These are phyloP conservation scores for Oryza meridionalis DNA, from an alignment of 176 grass and related monocot species.

Conservation along the genomic window DNA sequence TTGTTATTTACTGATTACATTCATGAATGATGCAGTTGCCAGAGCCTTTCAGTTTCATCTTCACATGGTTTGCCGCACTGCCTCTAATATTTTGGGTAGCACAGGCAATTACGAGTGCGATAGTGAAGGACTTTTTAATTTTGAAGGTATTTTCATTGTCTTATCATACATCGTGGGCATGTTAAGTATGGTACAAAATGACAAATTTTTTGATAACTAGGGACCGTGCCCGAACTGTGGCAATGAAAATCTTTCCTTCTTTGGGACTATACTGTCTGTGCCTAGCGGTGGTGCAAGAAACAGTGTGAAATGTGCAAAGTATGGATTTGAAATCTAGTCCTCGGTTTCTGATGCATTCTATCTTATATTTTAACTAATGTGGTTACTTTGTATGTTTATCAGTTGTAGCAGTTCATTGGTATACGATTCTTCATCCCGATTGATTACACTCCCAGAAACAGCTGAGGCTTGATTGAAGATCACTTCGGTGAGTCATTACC, in stretches of 20 bases:
- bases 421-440: conserved; percentile 68
- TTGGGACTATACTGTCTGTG: conserved; percentile 83
- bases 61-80: conserved; percentile 95
- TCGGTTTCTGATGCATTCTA: conserved; percentile 13
- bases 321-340: conserved; percentile 35
- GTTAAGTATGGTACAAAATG: conserved; percentile 19
- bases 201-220: conserved; percentile 50
- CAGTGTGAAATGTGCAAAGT: conserved; percentile 82
- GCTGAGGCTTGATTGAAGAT: conserved; percentile 60
- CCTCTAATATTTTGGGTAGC: conserved; percentile 85
- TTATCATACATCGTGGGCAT: conserved; percentile 28
- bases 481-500: conserved; percentile 33
- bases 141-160: conserved; percentile 68
- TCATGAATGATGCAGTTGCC: conserved; percentile 76
- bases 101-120: conserved; percentile 69
- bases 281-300: conserved; percentile 80
- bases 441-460: conserved; percentile 87
- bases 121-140: conserved; percentile 88
- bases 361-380: conserved; percentile 12
- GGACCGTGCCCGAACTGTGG: conserved; percentile 93
- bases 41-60: conserved; percentile 96
- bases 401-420: conserved; percentile 66
- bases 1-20: conserved; percentile 23
- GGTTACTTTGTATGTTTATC: conserved; percentile 38
- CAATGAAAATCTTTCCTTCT: conserved; percentile 88